Percentiles rank a stretch among this genome's conserved stretches.
These are phyloP conservation scores for Entophlyctis luteolus DNA, from an alignment of 192 early-diverging fungal species.

Conservation along the genomic window DNA sequence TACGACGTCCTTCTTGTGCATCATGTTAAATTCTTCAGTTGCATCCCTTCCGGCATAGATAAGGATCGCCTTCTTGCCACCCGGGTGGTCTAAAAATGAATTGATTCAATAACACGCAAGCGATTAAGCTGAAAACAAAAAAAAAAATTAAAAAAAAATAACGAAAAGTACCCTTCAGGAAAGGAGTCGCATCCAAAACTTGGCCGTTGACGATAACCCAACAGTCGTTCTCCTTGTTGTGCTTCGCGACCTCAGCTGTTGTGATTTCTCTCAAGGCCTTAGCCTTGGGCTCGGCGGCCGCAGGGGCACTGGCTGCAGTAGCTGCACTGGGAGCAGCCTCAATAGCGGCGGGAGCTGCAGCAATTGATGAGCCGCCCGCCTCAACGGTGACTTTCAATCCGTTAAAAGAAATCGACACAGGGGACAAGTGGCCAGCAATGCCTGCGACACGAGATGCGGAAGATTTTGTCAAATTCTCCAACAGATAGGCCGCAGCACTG, in stretches of 20 bases:
- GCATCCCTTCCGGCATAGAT: conserved; percentile 83
- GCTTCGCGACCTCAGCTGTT: conserved; percentile 77
- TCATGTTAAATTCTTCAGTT: conserved; percentile 66
- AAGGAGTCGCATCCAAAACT: conserved; percentile 73
- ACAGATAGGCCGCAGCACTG: conserved; percentile 58
- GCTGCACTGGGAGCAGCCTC: no score
- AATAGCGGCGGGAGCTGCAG: conserved; percentile 13
- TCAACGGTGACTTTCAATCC: conserved; percentile 63
- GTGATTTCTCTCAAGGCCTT: conserved; percentile 50
- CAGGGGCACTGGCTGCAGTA: conserved; percentile 32
- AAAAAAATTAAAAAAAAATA: no score
- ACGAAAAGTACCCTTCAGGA: no score
- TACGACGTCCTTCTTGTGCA: conserved; percentile 79
- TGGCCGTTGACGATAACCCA: conserved; percentile 84
- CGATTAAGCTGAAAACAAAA: no score
- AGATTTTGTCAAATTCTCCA: conserved; percentile 53
- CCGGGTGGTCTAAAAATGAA: conserved; percentile 81
- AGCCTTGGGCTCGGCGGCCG: conserved; percentile 31
- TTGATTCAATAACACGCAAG: no score
- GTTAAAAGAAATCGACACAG: conserved; percentile 50
- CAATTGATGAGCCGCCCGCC: conserved; percentile 47
- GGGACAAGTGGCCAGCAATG: conserved; percentile 58
- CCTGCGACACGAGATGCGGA: conserved; percentile 62
- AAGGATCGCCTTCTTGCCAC: conserved; percentile 81
- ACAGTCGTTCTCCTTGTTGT: conserved; percentile 75